phyloP scores from a whole-genome alignment of 306 rosid species.

The Dryas octopetala region DNA sequence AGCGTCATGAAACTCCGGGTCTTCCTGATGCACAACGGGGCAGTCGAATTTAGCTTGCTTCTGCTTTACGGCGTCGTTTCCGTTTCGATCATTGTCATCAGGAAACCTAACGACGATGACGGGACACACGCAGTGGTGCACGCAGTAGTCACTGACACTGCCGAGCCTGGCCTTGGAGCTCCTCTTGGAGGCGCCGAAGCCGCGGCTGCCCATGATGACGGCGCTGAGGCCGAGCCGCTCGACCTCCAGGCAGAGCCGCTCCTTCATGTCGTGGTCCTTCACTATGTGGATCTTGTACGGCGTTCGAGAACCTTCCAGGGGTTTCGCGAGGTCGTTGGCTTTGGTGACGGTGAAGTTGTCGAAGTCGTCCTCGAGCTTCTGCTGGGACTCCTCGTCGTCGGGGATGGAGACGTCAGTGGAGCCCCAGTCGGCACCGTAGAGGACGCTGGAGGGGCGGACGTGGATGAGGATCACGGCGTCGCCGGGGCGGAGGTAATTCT shows the following conservation, averaged over 20 bases:
- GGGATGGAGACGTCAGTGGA: conserved; percentile 58
- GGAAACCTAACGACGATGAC: conserved; percentile 64
- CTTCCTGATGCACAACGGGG: conserved; percentile 17
- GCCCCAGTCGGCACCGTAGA: conserved; percentile 94
- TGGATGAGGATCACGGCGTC: conserved; percentile 89
- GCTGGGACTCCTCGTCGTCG: conserved; percentile 45
- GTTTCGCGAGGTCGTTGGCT: conserved; percentile 55
- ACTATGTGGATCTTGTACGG: conserved; percentile 80
- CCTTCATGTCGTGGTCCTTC: conserved; percentile 85
- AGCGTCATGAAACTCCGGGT: conserved; percentile 34
- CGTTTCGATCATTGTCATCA: conserved; percentile 14
- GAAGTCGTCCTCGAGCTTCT: conserved; percentile 58
- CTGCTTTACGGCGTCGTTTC: not conserved
- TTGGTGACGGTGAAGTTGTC: conserved; percentile 65
- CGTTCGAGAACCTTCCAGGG: conserved; percentile 48
- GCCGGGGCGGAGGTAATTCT: conserved; percentile 77
- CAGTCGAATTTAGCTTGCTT: not conserved
- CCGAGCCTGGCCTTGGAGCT: conserved; percentile 53
- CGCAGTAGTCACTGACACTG: conserved; percentile 77
- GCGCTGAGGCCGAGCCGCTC: conserved; percentile 76
- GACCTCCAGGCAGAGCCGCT: conserved; percentile 74
- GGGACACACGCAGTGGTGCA: conserved; percentile 75
- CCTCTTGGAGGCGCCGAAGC: conserved; percentile 60
- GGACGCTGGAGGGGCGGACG: conserved; percentile 74
- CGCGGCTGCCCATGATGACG: conserved; percentile 77